phyloP scores from a whole-genome alignment of 2,329 filamentous ascomycete species.

The Amauroascus verrucosus region DNA sequence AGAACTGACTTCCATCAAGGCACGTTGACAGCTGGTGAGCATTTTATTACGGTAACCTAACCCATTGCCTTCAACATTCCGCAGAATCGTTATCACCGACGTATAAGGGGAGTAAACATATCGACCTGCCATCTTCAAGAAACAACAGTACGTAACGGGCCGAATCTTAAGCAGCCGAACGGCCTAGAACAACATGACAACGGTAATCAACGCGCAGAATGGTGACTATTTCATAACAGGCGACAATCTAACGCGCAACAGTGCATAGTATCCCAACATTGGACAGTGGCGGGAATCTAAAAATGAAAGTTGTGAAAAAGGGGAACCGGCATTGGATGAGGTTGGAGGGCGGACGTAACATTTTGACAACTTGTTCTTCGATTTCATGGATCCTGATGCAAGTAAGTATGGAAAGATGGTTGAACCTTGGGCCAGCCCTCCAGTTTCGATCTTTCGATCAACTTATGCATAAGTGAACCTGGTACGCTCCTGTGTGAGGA shows the following conservation, averaged over 20 bases:
- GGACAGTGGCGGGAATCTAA: background rate
- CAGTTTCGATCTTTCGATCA: background rate
- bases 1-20: background rate
- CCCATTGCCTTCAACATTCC: background rate
- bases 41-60: background rate
- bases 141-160: background rate
- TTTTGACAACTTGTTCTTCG: background rate
- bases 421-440: background rate
- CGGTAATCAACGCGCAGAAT: too few species aligned
- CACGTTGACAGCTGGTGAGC: background rate
- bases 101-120: background rate
- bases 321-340: background rate
- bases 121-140: background rate
- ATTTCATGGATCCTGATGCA: background rate
- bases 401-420: background rate
- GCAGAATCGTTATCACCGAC: too few species aligned
- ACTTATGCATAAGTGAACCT: background rate
- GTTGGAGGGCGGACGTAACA: background rate
- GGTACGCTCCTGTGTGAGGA: conserved; percentile 3
- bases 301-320: background rate
- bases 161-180: too few species aligned
- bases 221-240: too few species aligned
- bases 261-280: too few species aligned
- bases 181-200: too few species aligned
- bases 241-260: too few species aligned